Evolutionary conservation across 1,284 basidiomycete genomes (phyloP), one percentile per base, ranked within the genome.

Genomic region (Coniophora puteana): DNA sequence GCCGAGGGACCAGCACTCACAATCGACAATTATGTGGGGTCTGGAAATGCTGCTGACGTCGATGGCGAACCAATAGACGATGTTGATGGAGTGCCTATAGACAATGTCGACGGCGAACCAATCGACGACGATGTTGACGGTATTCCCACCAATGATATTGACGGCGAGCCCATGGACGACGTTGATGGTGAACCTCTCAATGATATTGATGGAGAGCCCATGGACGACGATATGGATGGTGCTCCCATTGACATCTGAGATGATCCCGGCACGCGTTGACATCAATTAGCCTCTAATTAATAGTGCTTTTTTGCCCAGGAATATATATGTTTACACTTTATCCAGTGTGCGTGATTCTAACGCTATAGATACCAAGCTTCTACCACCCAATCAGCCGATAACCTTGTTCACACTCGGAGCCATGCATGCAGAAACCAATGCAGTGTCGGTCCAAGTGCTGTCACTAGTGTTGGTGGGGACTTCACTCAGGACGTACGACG

Each of bases 11-110:
- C 54, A 38, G 41, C 63, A 27, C 58, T 64, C 40, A 61, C 58
- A n/a, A 53, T 53, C 6, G 67, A 62, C 8, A 70, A 70, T 40
- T 72, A 63, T 35, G 56, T 57, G 21, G 65, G 73, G 21, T 54
- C 56, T 1, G 59, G 62, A 23, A 46, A 65, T 23, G 64, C 65
- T 25, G 55, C 54, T 21, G 73, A 78, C 49, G 49, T 82, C 5
- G 76, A 80, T 53, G 77, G 74, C 6, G 67, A 67, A 21, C 71
- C 75, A 1, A 54, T 78, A 27, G 67, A 71, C 31, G 72, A 69
- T 29, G 52, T 71, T 13, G 68, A 72, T 34, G 69, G 66, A 4
- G 48, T 52, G 28, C 63, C 61, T 14, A 41, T 71, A n/a, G 54
- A 62, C 8, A 53, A 53, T 23, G 45, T 70, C 25, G 59, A 65